phyloP scores from a whole-genome alignment of 2,329 filamentous ascomycete genomes.

The Aspergillus sojae region DNA sequence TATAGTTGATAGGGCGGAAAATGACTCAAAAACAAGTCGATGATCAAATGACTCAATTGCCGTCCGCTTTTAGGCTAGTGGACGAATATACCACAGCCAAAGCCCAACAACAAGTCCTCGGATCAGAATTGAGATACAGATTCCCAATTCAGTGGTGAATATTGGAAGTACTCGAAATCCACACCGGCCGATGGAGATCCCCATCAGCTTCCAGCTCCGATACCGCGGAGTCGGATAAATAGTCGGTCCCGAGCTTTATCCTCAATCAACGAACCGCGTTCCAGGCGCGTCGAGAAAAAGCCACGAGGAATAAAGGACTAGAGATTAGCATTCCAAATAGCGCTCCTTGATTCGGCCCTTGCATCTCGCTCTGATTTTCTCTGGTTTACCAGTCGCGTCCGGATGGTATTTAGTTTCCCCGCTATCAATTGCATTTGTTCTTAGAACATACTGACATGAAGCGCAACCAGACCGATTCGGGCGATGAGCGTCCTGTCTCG shows the following conservation, averaged over 20 bases:
- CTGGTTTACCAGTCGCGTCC: slow-evolving; percentile 9
- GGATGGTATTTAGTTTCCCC: slow-evolving; percentile 35
- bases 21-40: slow-evolving; percentile 9
- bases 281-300: slow-evolving; percentile 21
- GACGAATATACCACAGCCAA: slow-evolving; percentile 1
- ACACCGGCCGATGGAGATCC: background rate
- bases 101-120: background rate
- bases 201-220: slow-evolving; percentile 18
- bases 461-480: slow-evolving; percentile 44
- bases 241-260: slow-evolving; percentile 20
- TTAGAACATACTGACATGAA: slow-evolving; percentile 39
- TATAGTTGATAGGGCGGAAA: slow-evolving; percentile 7
- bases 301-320: slow-evolving; percentile 9
- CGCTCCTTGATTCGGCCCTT: slow-evolving; percentile 24
- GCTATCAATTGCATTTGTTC: slow-evolving; percentile 17
- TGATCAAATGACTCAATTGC: slow-evolving; percentile 5
- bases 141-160: background rate
- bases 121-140: background rate
- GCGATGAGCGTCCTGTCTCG: slow-evolving; percentile 37
- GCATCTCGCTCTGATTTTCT: slow-evolving; percentile 18
- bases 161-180: background rate
- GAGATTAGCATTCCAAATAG: slow-evolving; percentile 19
- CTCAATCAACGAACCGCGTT: slow-evolving; percentile 14
- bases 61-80: background rate
- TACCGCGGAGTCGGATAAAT: slow-evolving; percentile 38